Percentiles rank a stretch among this genome's conserved stretches.
These are phyloP conservation scores for Chlamydomonas schloesseri DNA, from an alignment of 139 green algal species.

Conservation along the genomic window DNA sequence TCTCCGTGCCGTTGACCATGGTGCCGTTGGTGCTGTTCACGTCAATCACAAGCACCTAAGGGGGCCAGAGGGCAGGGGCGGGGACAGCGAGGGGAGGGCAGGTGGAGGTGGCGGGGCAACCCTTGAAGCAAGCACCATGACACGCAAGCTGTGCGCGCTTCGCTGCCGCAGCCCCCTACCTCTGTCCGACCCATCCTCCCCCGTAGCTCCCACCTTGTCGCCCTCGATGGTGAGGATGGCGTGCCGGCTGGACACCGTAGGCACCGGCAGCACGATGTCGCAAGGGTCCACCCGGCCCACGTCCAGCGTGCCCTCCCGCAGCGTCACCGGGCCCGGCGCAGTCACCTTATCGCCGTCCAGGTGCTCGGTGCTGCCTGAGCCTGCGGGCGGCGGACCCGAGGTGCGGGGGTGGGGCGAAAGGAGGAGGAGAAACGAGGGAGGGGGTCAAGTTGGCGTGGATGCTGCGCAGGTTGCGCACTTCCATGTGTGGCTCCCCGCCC, in stretches of 20 bases:
- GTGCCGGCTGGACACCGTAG: conserved; percentile 57
- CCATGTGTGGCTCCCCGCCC: background rate
- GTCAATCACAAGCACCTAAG: conserved; percentile 51
- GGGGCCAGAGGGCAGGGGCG: no score
- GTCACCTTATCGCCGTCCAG: conserved; percentile 52
- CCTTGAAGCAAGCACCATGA: no score
- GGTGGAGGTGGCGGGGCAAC: no score
- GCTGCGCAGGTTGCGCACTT: background rate
- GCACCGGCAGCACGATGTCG: conserved; percentile 53
- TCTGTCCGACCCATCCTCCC: no score
- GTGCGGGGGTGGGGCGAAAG: background rate
- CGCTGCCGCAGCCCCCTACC: no score
- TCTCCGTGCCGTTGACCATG: conserved; percentile 52
- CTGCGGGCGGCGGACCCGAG: background rate
- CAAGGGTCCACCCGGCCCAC: conserved; percentile 52
- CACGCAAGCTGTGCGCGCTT: no score
- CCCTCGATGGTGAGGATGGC: conserved; percentile 57
- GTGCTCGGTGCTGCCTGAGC: conserved; percentile 51
- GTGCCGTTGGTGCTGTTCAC: conserved; percentile 64
- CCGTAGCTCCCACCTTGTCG: conserved; percentile 50
- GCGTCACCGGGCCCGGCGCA: background rate
- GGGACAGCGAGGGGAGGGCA: no score
- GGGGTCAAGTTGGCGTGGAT: background rate
- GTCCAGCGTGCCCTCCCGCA: conserved; percentile 53
- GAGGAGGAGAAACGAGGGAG: background rate